Base-by-base conservation (phyloP, 176 grass and related monocot genomes). In the Eleusine indica region DNA sequence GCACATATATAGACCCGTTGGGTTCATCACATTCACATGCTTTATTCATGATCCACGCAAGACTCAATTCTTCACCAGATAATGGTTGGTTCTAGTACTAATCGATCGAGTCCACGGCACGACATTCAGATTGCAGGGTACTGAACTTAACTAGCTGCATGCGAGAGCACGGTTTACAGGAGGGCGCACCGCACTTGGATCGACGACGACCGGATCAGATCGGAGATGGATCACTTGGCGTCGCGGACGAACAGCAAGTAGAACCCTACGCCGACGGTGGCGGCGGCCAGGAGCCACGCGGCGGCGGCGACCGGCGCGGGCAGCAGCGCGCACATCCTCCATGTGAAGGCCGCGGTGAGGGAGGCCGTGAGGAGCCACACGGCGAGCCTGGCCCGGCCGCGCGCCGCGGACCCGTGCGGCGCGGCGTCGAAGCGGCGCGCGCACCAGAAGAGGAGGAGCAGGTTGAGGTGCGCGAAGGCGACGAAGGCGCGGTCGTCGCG, bases 391-490 rank as follows among this genome's bases (percentile, higher is more conserved):
- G 83, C 38, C 5, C 7, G 18, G 10, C 16, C 52, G 8, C 64
- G 32, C 2, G 0, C 8, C 15, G 41, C 9, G 3, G 83, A 86
- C 13, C 38, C 25, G 2, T 9, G 48, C 19, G 69, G 79, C 0
- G 79, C 39, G 6, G 25, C 63, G 44, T 94, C 79, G 18, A 86
- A 83, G 3, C 28, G 68, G 17, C 29, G 78, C 5, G 80, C 53
- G 68, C 68, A 83, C 12, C 41, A 73, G 64, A 88, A 94, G 18
- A 91, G 56, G 1, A 73, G 47, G 0, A 94, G 38, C 6, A 94
- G 69, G 30, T 80, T 80, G 0, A 86, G 6, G 49, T 87, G 83
- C 0, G 86, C 67, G 25, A 73, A 15, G 0, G 56, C 47, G 5
- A 66, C 5, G 17, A 88, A 91, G 6, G 47, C 28, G 2, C 7